Evolutionary conservation across 2,329 filamentous ascomycete genomes (phyloP).

Genomic region (Aureobasidium lini): DNA sequence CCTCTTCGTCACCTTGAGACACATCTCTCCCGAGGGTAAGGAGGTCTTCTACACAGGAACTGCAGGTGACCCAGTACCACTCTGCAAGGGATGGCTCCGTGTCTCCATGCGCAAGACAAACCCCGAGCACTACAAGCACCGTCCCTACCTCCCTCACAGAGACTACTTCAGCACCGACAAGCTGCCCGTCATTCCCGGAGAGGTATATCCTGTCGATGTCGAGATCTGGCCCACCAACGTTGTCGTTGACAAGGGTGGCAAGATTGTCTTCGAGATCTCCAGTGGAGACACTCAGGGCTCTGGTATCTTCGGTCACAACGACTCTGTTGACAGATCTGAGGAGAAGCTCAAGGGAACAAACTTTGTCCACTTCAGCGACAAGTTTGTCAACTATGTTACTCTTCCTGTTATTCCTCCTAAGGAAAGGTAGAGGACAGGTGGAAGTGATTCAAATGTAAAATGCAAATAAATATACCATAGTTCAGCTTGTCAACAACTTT

Average conservation of each 20-base stretch:
- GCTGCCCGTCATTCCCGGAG: conserved; percentile 45
- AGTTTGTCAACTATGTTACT: conserved; percentile 44
- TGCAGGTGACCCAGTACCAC: conserved; percentile 54
- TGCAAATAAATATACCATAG: not conserved
- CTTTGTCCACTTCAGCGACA: conserved; percentile 46
- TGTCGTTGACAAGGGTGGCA: conserved; percentile 44
- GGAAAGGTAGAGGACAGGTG: not conserved
- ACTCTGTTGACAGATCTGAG: conserved; percentile 40
- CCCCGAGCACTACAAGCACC: conserved; percentile 43
- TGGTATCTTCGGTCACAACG: conserved; percentile 50
- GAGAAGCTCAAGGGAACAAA: conserved; percentile 43
- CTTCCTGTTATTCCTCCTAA: conserved; percentile 46
- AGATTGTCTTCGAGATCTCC: conserved; percentile 49
- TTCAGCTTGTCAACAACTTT: not conserved
- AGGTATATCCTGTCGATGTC: conserved; percentile 53
- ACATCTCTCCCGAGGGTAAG: conserved; percentile 47
- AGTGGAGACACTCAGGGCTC: conserved; percentile 53
- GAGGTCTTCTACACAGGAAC: conserved; percentile 61
- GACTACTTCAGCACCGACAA: conserved; percentile 53
- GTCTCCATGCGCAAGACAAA: conserved; percentile 50
- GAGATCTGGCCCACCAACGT: conserved; percentile 61
- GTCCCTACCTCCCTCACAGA: conserved; percentile 48
- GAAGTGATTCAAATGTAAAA: not conserved
- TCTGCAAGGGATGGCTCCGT: conserved; percentile 59
- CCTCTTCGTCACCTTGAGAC: conserved; percentile 54